These are phyloP conservation scores for Saitozyma sp. DNA, from an alignment of 768 basidiomycete species.

Conservation along the genomic window DNA sequence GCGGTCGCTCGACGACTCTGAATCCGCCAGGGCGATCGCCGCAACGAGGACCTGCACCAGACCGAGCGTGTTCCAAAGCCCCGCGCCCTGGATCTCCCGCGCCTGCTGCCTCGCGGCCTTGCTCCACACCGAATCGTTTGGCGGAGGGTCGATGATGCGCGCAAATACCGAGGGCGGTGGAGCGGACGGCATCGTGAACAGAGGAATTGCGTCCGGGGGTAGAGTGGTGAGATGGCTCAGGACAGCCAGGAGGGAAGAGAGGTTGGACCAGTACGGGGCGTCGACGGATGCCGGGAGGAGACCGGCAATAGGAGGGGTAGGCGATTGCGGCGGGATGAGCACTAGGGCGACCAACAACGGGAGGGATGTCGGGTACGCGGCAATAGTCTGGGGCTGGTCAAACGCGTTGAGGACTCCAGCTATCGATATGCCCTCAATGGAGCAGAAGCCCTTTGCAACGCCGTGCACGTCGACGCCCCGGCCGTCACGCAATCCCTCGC, in stretches of 20 bases:
- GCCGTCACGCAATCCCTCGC: constrained; percentile 43
- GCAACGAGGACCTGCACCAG: constrained; percentile 82
- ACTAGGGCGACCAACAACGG: constrained; percentile 87
- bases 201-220: constrained; percentile 87
- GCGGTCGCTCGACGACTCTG: constrained; percentile 18
- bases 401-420: constrained; percentile 60
- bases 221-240: constrained; percentile 85
- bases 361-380: constrained; percentile 83
- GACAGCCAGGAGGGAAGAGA: constrained; percentile 78
- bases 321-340: constrained; percentile 73
- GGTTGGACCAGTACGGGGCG: constrained; percentile 69
- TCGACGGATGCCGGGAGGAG: constrained; percentile 45
- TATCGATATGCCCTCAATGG: constrained; percentile 65
- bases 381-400: constrained; percentile 77
- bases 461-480: constrained; percentile 46
- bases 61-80: constrained; percentile 92
- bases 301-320: constrained; percentile 55
- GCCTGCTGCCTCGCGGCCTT: constrained; percentile 81
- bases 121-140: constrained; percentile 21
- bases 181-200: constrained; percentile 70
- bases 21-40: constrained; percentile 53
- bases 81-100: constrained; percentile 76
- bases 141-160: constrained; percentile 41
- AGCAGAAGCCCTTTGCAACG: constrained; percentile 44
- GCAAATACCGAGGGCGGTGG: constrained; percentile 31